These are phyloP conservation scores for Elsinoe fawcettii DNA, from an alignment of 2,329 filamentous ascomycete genomes.

Conservation along the genomic window DNA sequence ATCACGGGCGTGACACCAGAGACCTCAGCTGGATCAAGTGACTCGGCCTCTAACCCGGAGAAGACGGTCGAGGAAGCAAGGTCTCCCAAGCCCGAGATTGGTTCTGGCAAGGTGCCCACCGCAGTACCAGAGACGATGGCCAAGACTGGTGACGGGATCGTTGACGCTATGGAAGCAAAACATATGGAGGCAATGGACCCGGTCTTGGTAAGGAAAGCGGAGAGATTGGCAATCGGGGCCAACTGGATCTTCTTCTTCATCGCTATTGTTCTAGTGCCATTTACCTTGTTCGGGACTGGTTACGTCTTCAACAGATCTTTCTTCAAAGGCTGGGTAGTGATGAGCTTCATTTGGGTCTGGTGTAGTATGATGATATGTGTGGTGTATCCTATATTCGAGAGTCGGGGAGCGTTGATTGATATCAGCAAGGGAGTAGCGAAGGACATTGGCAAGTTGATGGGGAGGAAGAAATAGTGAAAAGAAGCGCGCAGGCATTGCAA, in stretches of 20 bases:
- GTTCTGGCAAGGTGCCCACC: no score
- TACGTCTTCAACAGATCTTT: conserved; percentile 36
- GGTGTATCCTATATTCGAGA: conserved; percentile 33
- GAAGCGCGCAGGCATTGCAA: no score
- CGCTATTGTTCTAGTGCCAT: conserved; percentile 31
- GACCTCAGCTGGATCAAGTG: conserved; percentile 21
- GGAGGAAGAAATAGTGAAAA: neutral
- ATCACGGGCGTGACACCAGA: conserved; percentile 28
- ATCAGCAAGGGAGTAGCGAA: neutral
- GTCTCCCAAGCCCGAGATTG: neutral
- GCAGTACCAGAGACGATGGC: conserved; percentile 23
- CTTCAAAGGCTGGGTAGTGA: conserved; percentile 36
- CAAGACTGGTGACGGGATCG: conserved; percentile 35
- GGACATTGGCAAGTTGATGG: neutral
- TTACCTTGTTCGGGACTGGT: conserved; percentile 33
- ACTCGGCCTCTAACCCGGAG: neutral
- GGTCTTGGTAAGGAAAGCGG: conserved; percentile 29
- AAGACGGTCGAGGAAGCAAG: neutral
- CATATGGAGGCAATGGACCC: conserved; percentile 39
- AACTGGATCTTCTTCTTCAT: conserved; percentile 34
- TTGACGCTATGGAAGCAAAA: conserved; percentile 35
- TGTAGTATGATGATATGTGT: conserved; percentile 33
- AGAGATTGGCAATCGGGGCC: conserved; percentile 33
- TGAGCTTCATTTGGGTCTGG: conserved; percentile 39
- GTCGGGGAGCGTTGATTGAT: neutral